Evolutionary conservation across 306 rosid genomes (phyloP), one percentile per base, ranked within the genome.

Genomic region (Castanospermum australe): DNA sequence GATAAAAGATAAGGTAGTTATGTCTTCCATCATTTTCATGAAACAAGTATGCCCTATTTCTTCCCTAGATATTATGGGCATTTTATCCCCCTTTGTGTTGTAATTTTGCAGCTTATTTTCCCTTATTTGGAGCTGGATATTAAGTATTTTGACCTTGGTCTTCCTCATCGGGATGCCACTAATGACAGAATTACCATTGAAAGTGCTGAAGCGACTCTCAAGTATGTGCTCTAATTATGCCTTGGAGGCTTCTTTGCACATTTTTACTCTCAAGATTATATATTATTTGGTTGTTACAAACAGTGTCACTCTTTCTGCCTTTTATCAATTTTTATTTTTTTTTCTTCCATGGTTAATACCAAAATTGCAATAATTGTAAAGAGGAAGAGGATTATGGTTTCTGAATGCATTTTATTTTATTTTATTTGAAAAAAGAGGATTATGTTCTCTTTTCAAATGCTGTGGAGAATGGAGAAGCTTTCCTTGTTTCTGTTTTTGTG

Each of bases 141-240:
- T 36, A 86, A 86, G 86, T 86, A 86, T 68, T 87, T 80, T 78
- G 90, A 87, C 80, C 90, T 87, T 67, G 88, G 90, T 15, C 86
- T 87, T 73, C 84, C 86, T 69, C 84, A 81, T 57, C 86, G 90
- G 4, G 86, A 87, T 87, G 87, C 87, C 56, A 87, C 90, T 61
- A 55, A 84, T 68, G 90, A 87, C 70, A 84, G 80, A 81, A 87
- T 87, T 73, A 87, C 90, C n/a, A 15, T 87, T 69, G 90, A 87
- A 84, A 87, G 90, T 87, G 87, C 87, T 21, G 87, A 87, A 84
- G 90, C 90, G 54, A 84, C 90, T 36, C 87, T 84, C 48, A 87
- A 84, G 90, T 87, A 81, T 69, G 80, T 54, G 10, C 13, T 80
- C 52, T 64, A 30, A 13, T 70, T 78, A 71, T 76, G 18, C 45